Evolutionary conservation across 2,329 filamentous ascomycete genomes (phyloP), one percentile per base, ranked within the genome.

Genomic region (Aspergillus unguis): DNA sequence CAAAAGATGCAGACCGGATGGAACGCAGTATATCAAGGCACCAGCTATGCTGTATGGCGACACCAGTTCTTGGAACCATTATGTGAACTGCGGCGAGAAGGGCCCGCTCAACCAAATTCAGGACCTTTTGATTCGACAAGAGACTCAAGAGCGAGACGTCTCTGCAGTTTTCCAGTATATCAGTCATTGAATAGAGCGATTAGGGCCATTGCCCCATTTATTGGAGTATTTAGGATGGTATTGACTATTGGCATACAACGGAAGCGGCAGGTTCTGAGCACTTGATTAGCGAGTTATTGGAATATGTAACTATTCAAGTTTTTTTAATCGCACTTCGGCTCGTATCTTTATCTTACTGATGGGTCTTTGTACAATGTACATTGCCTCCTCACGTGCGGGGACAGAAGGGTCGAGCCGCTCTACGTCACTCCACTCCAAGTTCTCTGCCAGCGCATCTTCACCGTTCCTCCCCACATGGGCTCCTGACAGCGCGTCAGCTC

Each of bases 11-110:
- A 88, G 87, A 65, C 86, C 89, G 1, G 90, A 95, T 63, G 92
- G 92, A 0, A 86, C 81, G 56, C 94, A 99, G 72, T 83, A 82
- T 58, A 83, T 96, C 66, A 97, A 96, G 71, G 90, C 92, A 1
- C 88, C 88, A 3, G 94, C 94, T 1, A 92, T 97, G 86, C 76
- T 99, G 55, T 99, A 99, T 66, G 94, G 94, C 48, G 94, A 99
- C 66, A 97, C 94, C 25, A 97, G 91, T 73, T 92, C 90, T n/a
- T 99, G 94, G 94, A 99, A 99, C 66, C 94, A 99, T 71, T 95
- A 96, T 73, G 83, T 87, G 40, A 96, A 96, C 63, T 83, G 85
- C 57, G 83, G 83, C 3, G 81, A 81, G 58, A 74, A 76, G 5
- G 83, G 84, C 0, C 86, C 84, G 0, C 73, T 99, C 66, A 82